Conservation (phyloP, 2,329 filamentous ascomycete genomes). For the Orbilia javanica region DNA sequence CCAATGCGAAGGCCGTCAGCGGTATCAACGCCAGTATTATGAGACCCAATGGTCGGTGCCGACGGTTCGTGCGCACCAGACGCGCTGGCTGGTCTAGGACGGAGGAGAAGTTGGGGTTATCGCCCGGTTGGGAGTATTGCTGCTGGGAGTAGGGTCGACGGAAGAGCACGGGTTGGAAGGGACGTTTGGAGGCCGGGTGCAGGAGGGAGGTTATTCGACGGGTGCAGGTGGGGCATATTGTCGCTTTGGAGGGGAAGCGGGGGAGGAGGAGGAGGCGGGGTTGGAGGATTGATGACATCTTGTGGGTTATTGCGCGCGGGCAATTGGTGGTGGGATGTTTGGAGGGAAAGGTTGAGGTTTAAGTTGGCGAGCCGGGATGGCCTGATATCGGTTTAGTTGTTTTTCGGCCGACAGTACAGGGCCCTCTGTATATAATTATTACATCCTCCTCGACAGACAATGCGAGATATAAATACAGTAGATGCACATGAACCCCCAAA, state of each 20-base stretch:
- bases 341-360: background rate
- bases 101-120: slow-evolving; percentile 67
- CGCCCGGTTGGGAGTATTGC: slow-evolving; percentile 30
- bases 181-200: slow-evolving; percentile 16
- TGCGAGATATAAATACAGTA: background rate
- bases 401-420: slow-evolving; percentile 21
- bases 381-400: background rate
- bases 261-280: slow-evolving; percentile 30
- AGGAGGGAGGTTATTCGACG: slow-evolving; percentile 29
- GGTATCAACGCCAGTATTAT: slow-evolving; percentile 89
- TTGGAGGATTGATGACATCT: slow-evolving; percentile 17
- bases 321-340: slow-evolving; percentile 8
- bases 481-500: too few species aligned
- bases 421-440: background rate
- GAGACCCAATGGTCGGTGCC: slow-evolving; percentile 80
- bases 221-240: slow-evolving; percentile 49
- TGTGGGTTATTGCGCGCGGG: slow-evolving; percentile 10
- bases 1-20: slow-evolving; percentile 87
- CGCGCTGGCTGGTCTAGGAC: slow-evolving; percentile 87
- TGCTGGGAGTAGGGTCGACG: slow-evolving; percentile 12
- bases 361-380: slow-evolving; percentile 2
- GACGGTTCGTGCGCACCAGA: slow-evolving; percentile 78
- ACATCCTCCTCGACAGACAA: too few species aligned
- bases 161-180: background rate
- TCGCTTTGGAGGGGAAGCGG: background rate